Percentiles rank a stretch among this genome's conserved stretches.
phyloP scores from a whole-genome alignment of 148 eudicot genomes.

The Chenopodium suecicum region DNA sequence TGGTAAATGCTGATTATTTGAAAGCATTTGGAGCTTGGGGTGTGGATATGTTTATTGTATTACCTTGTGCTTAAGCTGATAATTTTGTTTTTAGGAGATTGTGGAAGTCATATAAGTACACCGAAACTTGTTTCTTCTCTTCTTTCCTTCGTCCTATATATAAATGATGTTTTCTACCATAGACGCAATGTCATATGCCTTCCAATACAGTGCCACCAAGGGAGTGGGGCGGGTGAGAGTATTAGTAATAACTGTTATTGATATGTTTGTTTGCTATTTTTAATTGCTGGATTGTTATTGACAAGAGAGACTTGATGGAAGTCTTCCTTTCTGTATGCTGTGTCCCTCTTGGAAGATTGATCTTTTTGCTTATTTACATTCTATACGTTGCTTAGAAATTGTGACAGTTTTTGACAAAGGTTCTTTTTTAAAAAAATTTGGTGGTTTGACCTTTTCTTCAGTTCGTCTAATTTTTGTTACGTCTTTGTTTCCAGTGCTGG shows the following conservation, averaged over 20 bases:
- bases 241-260: background rate
- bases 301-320: background rate
- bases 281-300: background rate
- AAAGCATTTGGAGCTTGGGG: background rate
- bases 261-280: background rate
- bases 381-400: background rate
- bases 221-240: background rate
- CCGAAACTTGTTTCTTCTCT: background rate
- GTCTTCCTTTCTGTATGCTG: background rate
- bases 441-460: background rate
- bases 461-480: background rate
- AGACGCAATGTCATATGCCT: background rate
- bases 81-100: background rate
- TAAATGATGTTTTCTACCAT: background rate
- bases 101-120: background rate
- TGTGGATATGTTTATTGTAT: background rate
- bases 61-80: background rate
- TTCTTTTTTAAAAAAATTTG: background rate
- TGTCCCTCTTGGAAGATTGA: background rate
- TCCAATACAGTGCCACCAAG: background rate
- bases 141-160: background rate
- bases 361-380: background rate
- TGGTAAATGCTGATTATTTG: too few relatives aligned
- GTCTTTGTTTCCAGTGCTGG: constrained; percentile 45
- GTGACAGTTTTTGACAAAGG: background rate